phyloP scores from a whole-genome alignment of 495 filamentous ascomycete species.

The Penicillium lagena region DNA sequence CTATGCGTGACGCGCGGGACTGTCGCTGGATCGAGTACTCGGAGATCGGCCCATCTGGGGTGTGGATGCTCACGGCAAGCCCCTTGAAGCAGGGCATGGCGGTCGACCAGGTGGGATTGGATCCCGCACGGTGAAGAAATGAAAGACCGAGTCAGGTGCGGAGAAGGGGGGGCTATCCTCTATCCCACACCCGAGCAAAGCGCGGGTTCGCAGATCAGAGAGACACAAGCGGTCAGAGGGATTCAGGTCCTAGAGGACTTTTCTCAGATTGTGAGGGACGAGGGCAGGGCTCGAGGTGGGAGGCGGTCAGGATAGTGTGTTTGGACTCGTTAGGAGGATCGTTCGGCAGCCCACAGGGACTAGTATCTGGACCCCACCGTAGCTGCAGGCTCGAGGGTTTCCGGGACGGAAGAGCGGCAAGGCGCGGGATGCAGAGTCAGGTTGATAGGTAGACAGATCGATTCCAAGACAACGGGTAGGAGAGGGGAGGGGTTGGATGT shows the following conservation, averaged over 20 bases:
- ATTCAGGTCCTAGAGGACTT: not conserved
- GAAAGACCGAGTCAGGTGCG: not conserved
- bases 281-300: conserved; percentile 10
- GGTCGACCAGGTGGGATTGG: conserved; percentile 5
- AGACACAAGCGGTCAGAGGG: not conserved
- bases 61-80: conserved; percentile 93
- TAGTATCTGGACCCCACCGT: conserved; percentile 13
- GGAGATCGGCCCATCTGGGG: conserved; percentile 76
- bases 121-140: not conserved
- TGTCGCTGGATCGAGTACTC: conserved; percentile 96
- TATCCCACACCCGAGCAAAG: not conserved
- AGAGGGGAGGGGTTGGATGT: no score
- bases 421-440: not conserved
- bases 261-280: not conserved
- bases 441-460: not conserved
- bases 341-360: conserved; percentile 20
- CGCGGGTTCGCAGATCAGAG: not conserved
- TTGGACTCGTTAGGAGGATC: conserved; percentile 11
- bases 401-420: conserved; percentile 4
- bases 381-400: conserved; percentile 15
- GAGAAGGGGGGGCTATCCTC: not conserved
- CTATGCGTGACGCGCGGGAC: conserved; percentile 83
- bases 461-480: not conserved
- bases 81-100: conserved; percentile 96
- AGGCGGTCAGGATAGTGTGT: conserved; percentile 20